phyloP scores from a whole-genome alignment of 108 stramenopile genomes.

The Pseudonitzschia delicatissima region DNA sequence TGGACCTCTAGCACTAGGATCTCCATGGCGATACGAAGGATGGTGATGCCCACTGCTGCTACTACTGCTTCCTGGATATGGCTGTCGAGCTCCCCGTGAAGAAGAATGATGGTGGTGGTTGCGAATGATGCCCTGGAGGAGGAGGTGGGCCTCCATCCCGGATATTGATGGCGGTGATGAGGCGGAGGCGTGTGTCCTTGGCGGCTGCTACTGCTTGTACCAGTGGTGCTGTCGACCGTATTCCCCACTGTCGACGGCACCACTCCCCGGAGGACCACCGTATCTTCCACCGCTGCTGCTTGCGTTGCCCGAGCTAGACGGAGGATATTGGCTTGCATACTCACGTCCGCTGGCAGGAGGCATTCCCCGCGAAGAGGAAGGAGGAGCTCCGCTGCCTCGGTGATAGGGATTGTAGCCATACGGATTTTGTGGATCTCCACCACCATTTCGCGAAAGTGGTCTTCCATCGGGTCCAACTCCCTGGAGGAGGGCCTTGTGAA shows the following conservation, averaged over 20 bases:
- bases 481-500: neutral
- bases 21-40: constrained; percentile 3
- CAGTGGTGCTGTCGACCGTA: constrained; percentile 1
- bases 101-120: constrained; percentile 11
- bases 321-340: neutral
- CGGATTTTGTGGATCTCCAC: neutral
- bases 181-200: neutral
- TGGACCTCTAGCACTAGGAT: neutral
- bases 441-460: neutral
- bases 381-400: constrained; percentile 1
- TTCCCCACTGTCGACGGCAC: constrained; percentile 10
- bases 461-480: constrained; percentile 5
- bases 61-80: neutral
- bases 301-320: neutral
- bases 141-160: neutral
- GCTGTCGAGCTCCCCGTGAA: neutral
- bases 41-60: neutral
- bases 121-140: constrained; percentile 14
- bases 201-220: neutral
- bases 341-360: constrained; percentile 4
- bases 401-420: constrained; percentile 14
- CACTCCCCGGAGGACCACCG: neutral
- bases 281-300: neutral
- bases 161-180: too few species aligned
- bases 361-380: too few species aligned